Evolutionary conservation across 1,284 basidiomycete genomes (phyloP).

Genomic region (Rhodotorula sp.): DNA sequence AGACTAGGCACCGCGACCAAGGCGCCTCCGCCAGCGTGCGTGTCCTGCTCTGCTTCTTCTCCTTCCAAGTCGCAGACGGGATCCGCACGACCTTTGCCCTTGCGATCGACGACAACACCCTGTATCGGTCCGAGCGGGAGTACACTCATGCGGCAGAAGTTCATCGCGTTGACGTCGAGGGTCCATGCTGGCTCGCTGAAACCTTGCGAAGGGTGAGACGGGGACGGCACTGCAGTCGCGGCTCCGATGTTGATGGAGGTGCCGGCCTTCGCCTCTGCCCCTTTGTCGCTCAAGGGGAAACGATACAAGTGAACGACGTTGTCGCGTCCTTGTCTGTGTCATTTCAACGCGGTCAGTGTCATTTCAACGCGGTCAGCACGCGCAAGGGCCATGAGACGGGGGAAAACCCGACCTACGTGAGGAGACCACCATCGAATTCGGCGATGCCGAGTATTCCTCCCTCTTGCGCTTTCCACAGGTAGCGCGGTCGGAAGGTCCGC

Average conservation of each 20-base stretch:
- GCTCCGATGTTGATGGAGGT: constrained; percentile 3
- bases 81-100: constrained; percentile 4
- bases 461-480: constrained; percentile 37
- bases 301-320: constrained; percentile 33
- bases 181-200: constrained; percentile 12
- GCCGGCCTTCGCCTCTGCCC: neutral
- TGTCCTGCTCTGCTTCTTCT: neutral
- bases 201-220: neutral
- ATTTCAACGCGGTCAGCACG: neutral
- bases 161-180: constrained; percentile 42
- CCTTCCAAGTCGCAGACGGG: too few species aligned
- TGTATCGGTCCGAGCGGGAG: neutral
- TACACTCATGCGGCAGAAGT: constrained; percentile 40
- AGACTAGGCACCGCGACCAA: constrained; percentile 40
- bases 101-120: neutral
- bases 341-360: neutral
- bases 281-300: neutral
- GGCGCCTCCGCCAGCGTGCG: constrained; percentile 5
- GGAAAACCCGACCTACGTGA: constrained; percentile 37
- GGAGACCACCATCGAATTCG: constrained; percentile 19
- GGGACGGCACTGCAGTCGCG: neutral
- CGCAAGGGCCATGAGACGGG: too few species aligned
- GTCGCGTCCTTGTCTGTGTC: constrained; percentile 41
- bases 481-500: constrained; percentile 26
- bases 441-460: constrained; percentile 36